Conservation (phyloP, 169 alveolate genomes). For the Plasmodium cynomolgi region DNA sequence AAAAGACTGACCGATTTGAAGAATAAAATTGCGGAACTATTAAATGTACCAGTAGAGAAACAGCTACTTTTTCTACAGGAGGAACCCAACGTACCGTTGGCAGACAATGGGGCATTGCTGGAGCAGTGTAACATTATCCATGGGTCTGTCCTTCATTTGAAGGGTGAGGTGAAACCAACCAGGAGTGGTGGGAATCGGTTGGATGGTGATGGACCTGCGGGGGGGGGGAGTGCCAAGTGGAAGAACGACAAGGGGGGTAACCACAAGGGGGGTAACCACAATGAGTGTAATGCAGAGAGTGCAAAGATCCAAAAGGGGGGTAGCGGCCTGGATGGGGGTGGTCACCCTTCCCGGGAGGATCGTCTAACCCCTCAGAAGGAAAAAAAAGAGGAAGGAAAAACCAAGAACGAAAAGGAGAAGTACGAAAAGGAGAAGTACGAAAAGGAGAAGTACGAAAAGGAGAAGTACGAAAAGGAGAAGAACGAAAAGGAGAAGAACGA, state of each 20-base stretch:
- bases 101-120: not conserved
- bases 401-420: not conserved
- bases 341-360: not conserved
- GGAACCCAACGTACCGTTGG: not conserved
- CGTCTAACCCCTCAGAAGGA: not conserved
- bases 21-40: constrained; percentile 34
- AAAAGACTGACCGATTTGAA: constrained; percentile 20
- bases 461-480: not conserved
- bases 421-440: not conserved
- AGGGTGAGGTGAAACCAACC: constrained; percentile 36
- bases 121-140: constrained; percentile 3
- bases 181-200: not conserved
- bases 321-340: not conserved
- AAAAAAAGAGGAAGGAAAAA: not conserved
- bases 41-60: constrained; percentile 44
- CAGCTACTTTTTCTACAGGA: constrained; percentile 11
- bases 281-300: not conserved
- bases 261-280: not conserved
- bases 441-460: not conserved
- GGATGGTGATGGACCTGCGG: not conserved
- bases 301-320: not conserved
- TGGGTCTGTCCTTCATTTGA: constrained; percentile 23
- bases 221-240: not conserved
- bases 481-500: not conserved
- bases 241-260: not conserved